A percentile compares a stretch with the other conserved stretches of the same genome.
Evolutionary conservation across 2,329 filamentous ascomycete genomes (phyloP).

Genomic region (Lojkania enalia): DNA sequence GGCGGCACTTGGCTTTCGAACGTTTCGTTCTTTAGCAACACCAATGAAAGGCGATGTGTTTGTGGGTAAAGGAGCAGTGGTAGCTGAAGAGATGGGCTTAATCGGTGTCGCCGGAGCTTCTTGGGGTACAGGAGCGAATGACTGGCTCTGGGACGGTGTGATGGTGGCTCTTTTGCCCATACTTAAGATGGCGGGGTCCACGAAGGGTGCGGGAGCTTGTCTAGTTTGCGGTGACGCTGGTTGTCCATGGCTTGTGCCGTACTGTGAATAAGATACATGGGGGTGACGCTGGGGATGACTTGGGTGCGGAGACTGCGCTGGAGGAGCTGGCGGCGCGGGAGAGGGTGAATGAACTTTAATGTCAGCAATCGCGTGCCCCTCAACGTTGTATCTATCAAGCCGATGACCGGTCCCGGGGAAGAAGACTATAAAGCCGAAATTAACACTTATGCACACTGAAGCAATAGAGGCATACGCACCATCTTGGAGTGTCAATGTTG

Average conservation of each 20-base stretch:
- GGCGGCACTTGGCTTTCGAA: constrained; percentile 42
- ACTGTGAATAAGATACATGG: not conserved
- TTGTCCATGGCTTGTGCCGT: constrained; percentile 7
- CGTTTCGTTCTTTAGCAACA: constrained; percentile 30
- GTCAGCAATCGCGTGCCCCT: constrained; percentile 62
- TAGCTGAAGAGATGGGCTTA: constrained; percentile 43
- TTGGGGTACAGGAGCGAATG: constrained; percentile 29
- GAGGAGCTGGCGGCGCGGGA: constrained; percentile 18
- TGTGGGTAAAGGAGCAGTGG: constrained; percentile 40
- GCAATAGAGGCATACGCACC: too few relatives aligned
- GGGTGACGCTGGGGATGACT: constrained; percentile 5
- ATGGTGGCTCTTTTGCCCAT: constrained; percentile 51
- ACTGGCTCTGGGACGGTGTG: constrained; percentile 22
- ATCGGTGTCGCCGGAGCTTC: constrained; percentile 50
- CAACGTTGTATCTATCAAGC: constrained; percentile 58
- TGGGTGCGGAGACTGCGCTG: constrained; percentile 10
- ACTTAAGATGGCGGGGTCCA: constrained; percentile 83
- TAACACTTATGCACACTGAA: not conserved
- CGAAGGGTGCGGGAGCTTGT: constrained; percentile 56
- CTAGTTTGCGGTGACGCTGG: constrained; percentile 26
- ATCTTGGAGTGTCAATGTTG: constrained; percentile 68
- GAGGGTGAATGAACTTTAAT: constrained; percentile 54
- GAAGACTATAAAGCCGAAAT: constrained; percentile 47
- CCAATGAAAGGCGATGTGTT: constrained; percentile 46
- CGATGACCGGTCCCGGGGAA: constrained; percentile 58